Evolutionary conservation across 805 yeast species (phyloP), one percentile per base, ranked within the genome.

Genomic region (Candida railenensis): DNA sequence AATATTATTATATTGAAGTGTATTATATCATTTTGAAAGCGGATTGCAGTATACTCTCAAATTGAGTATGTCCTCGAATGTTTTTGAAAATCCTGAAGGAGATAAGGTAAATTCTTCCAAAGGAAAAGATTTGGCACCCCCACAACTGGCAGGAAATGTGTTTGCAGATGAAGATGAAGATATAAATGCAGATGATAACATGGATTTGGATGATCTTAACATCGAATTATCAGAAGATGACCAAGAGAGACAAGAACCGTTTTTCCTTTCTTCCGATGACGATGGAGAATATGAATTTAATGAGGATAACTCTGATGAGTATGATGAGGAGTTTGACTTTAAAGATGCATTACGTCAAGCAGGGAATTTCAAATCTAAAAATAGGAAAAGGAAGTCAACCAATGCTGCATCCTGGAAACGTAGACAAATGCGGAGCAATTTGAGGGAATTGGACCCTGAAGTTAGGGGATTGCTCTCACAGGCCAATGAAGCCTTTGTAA

Each of bases 401-500:
- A 59, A 54, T 66, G 61, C 49, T 21, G 19, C 75, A 65, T 45
- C 61, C 55, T 54, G 72, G 57, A 65, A 69, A 49, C 57, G 77
- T 12, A 67, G 63, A 50, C 62, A 71, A 53, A 64, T 59, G 57
- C 47, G 58, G 25, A 57, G 57, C 20, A 47, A 77, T 20, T 61
- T 70, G 34, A 65, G 73, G 42, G 80, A 79, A 20, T 56, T 82
- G 50, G 84, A 84, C 53, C 96, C 91, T 0, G 96, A 87, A 61
- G 87, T 89, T 2, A 73, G 84, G 41, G 69, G 73, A 34, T 59
- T 83, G 45, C 62, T 89, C 19, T 82, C 92, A 8, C 74, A 75
- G 53, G 97, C 96, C 1, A 87, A 89, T 56, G 90, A 84, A 54
- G 87, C 89, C 0, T 90, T 84, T 71, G 96, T 87, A 1, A 60